Conservation (phyloP, 441 rosid genomes). For the Francoa sonchifolia region DNA sequence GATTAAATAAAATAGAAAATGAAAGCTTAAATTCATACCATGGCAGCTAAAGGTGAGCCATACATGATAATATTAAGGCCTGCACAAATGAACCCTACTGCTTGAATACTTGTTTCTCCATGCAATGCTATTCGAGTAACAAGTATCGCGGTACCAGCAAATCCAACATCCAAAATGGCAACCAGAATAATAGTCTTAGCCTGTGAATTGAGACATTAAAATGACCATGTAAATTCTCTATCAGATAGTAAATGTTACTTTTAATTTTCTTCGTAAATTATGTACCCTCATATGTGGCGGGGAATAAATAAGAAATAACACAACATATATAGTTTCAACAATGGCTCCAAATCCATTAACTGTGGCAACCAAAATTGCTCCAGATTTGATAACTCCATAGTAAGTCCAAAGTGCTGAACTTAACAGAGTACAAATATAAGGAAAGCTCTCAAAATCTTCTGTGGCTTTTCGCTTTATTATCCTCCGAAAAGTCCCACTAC, state of each 20-base stretch:
- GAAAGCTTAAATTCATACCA: too few relatives aligned
- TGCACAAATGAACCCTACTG: slow-evolving; percentile 4
- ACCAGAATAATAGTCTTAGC: slow-evolving; percentile 2
- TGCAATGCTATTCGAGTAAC: background rate
- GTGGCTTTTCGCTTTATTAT: slow-evolving; percentile 45
- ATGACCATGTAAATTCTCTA: too few relatives aligned
- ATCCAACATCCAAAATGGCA: slow-evolving; percentile 6
- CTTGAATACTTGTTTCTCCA: slow-evolving; percentile 5
- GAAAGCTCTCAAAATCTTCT: slow-evolving; percentile 61
- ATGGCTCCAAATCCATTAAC: slow-evolving; percentile 58
- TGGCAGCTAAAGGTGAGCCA: slow-evolving; percentile 8
- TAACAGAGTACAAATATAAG: slow-evolving; percentile 58
- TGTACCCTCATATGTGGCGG: slow-evolving; percentile 38
- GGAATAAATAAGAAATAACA: slow-evolving; percentile 42
- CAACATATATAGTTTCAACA: slow-evolving; percentile 37
- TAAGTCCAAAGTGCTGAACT: slow-evolving; percentile 61
- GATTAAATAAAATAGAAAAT: too few relatives aligned
- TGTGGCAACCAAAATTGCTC: slow-evolving; percentile 51
- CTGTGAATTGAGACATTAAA: too few relatives aligned
- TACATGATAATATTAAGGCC: slow-evolving; percentile 11
- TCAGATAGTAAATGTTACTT: too few relatives aligned
- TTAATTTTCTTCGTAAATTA: too few relatives aligned
- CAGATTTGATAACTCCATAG: slow-evolving; percentile 61
- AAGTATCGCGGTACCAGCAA: background rate
- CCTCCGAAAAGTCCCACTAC: slow-evolving; percentile 47